phyloP scores from a whole-genome alignment of 805 yeast genomes.

The Tetrapisispora arboricola region DNA sequence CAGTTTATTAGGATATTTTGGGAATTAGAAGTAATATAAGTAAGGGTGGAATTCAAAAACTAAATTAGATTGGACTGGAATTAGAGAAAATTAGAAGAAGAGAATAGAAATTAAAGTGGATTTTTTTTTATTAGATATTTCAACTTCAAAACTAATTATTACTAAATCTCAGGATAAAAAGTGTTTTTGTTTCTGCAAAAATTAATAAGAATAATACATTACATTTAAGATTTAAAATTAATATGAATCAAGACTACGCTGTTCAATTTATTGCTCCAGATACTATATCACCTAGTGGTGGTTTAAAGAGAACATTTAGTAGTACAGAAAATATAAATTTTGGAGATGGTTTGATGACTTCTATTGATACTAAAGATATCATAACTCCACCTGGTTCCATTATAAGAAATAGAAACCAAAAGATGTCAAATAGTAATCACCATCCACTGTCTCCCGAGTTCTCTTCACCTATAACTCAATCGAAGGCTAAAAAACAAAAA shows the following conservation, averaged over 20 bases:
- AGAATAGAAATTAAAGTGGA: no score
- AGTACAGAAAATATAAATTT: neutral
- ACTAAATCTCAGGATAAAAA: no score
- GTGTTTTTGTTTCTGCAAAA: no score
- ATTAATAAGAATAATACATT: neutral
- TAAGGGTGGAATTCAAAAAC: no score
- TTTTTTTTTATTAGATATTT: no score
- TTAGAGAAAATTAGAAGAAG: no score
- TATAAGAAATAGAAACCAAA: constrained; percentile 6
- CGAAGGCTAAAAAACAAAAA: constrained; percentile 22
- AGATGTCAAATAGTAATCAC: neutral
- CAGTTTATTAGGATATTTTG: no score
- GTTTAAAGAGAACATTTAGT: constrained; percentile 8
- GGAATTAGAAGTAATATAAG: no score
- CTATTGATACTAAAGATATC: constrained; percentile 6
- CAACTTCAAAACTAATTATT: no score
- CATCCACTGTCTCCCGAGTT: constrained; percentile 26
- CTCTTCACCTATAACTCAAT: constrained; percentile 26
- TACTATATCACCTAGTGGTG: constrained; percentile 1
- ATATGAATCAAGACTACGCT: neutral
- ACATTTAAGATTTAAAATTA: neutral
- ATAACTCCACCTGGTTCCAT: constrained; percentile 26
- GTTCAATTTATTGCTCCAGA: neutral
- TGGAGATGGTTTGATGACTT: neutral
- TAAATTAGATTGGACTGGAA: no score